A percentile compares a stretch with the other conserved stretches of the same genome.
These are phyloP conservation scores for Garcia nutans DNA, from an alignment of 345 rosid genomes.

Conservation along the genomic window DNA sequence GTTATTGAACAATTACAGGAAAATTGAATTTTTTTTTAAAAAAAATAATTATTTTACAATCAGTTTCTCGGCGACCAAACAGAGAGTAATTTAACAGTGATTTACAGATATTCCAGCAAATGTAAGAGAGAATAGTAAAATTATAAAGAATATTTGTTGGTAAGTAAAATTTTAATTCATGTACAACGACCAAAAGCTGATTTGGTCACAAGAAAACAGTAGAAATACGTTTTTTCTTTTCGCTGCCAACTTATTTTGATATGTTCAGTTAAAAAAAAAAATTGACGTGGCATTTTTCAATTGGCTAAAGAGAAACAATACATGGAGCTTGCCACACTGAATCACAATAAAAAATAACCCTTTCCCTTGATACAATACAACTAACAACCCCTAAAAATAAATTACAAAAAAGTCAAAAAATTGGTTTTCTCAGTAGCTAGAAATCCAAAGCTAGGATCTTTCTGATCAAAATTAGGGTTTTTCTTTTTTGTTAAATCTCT, in stretches of 20 bases:
- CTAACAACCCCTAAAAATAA: not conserved
- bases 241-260: not conserved
- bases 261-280: no score
- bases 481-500: not conserved
- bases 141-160: no score
- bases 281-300: not conserved
- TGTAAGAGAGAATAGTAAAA: not conserved
- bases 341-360: not conserved
- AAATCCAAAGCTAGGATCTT: not conserved
- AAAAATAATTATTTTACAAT: no score
- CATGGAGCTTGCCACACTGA: not conserved
- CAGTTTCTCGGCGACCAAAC: no score
- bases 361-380: no score
- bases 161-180: no score
- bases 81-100: no score
- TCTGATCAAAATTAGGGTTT: not conserved
- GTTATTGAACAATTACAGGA: no score
- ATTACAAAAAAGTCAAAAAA: not conserved
- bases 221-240: not conserved
- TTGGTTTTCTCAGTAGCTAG: not conserved
- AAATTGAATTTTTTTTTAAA: no score
- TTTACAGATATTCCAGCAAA: no score
- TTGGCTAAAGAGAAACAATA: not conserved
- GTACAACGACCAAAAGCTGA: no score
- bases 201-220: no score